Evolutionary conservation across 306 rosid species (phyloP).

Genomic region (Trichosanthes truncata): DNA sequence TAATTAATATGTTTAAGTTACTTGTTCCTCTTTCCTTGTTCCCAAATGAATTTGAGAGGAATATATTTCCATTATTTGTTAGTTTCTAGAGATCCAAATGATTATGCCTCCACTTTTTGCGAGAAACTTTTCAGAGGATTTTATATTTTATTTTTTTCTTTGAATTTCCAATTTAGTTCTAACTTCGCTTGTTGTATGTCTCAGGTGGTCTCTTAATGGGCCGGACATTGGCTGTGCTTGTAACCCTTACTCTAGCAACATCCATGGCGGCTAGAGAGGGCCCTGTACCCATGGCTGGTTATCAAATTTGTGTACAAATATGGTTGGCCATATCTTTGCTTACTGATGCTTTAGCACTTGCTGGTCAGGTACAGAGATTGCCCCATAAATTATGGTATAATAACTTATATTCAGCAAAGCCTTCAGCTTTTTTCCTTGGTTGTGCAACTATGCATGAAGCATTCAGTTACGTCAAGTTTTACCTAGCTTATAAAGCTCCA

Average conservation of each 20-base stretch:
- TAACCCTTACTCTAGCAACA: constrained; percentile 69
- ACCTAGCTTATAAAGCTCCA: not conserved
- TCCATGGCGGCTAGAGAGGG: constrained; percentile 88
- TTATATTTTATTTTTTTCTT: not conserved
- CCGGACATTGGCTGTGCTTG: constrained; percentile 73
- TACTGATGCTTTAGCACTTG: constrained; percentile 87
- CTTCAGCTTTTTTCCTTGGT: not conserved
- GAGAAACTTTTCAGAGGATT: not conserved
- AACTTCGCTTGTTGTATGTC: constrained; percentile 5
- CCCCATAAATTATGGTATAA: not conserved
- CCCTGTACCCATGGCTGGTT: constrained; percentile 83
- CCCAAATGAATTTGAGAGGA: not conserved
- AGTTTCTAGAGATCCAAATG: not conserved
- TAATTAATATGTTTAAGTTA: not conserved
- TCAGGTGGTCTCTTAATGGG: constrained; percentile 80
- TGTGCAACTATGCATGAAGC: not conserved
- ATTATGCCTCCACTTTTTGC: not conserved
- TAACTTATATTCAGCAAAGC: not conserved
- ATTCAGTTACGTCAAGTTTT: not conserved
- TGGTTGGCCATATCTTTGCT: constrained; percentile 89
- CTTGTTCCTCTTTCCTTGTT: not conserved
- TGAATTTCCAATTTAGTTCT: constrained; percentile 7
- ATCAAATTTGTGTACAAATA: constrained; percentile 81
- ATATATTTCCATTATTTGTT: not conserved
- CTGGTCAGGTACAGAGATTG: constrained; percentile 71